A percentile compares a stretch with the other conserved stretches of the same genome.
Conservation (phyloP, 352 stramenopile species). For the Globisporangium paroecandrum region DNA sequence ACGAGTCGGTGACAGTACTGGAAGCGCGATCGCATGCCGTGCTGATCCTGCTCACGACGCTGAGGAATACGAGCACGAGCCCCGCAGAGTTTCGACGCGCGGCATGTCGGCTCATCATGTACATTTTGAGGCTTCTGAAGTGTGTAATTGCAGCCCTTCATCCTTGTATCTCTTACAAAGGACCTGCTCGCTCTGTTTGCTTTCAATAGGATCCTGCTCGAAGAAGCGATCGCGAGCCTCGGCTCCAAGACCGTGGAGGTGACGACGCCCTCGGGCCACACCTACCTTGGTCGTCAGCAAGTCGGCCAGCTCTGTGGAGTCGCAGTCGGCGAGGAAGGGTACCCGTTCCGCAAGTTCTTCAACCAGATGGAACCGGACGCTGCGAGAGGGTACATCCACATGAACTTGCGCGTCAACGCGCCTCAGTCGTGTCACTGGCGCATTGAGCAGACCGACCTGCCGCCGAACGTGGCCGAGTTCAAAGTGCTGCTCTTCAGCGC, state of each 20-base stretch:
- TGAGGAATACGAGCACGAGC: conserved; percentile 33
- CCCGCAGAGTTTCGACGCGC: conserved; percentile 34
- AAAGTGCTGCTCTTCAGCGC: conserved; percentile 39
- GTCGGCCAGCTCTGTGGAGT: conserved; percentile 34
- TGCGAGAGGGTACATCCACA: conserved; percentile 30
- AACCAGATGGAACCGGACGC: conserved; percentile 46
- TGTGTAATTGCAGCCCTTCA: too few species aligned
- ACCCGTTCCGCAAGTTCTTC: conserved; percentile 47
- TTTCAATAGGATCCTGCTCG: conserved; percentile 41
- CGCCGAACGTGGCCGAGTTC: conserved; percentile 27
- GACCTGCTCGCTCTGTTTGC: background rate
- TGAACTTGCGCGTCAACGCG: background rate
- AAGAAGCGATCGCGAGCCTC: conserved; percentile 42
- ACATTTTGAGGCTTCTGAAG: background rate
- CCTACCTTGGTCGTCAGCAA: conserved; percentile 27
- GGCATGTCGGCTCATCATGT: conserved; percentile 48
- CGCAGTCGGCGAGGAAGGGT: conserved; percentile 33
- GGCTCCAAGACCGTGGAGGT: conserved; percentile 33
- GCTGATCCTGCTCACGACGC: conserved; percentile 41
- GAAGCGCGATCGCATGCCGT: conserved; percentile 44
- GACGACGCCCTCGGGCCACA: conserved; percentile 26
- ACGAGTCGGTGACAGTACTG: conserved; percentile 33
- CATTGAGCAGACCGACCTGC: conserved; percentile 33
- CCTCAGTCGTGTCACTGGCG: conserved; percentile 11
- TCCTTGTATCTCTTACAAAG: background rate